A percentile compares a stretch with the other conserved stretches of the same genome.
These are phyloP conservation scores for Candida multigemmis DNA, from an alignment of 805 yeast genomes.

Conservation along the genomic window DNA sequence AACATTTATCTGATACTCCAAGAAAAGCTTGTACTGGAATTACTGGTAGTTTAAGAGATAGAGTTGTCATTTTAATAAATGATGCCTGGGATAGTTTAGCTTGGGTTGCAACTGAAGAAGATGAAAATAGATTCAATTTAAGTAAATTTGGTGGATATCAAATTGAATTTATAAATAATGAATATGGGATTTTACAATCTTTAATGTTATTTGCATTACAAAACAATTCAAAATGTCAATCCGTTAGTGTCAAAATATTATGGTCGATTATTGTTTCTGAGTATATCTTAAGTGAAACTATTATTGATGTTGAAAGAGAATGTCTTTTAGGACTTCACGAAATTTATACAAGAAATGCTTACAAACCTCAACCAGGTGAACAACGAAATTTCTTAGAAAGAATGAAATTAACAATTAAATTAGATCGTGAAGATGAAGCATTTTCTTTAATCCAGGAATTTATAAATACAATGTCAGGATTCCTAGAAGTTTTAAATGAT, in stretches of 20 bases:
- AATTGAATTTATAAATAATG: conserved; percentile 47
- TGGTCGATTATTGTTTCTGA: conserved; percentile 71
- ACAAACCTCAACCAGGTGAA: conserved; percentile 47
- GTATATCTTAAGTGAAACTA: conserved; percentile 46
- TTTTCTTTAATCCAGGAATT: conserved; percentile 39
- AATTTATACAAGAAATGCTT: conserved; percentile 47
- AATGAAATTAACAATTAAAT: conserved; percentile 38
- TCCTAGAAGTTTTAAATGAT: conserved; percentile 56
- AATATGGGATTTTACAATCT: conserved; percentile 53
- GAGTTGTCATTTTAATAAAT: conserved; percentile 46
- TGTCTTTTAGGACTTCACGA: conserved; percentile 57
- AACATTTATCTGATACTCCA: conserved; percentile 65
- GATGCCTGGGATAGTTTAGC: conserved; percentile 73
- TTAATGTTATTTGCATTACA: conserved; percentile 64
- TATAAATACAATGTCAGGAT: conserved; percentile 47
- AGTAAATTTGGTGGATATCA: conserved; percentile 64
- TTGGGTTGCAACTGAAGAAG: conserved; percentile 51
- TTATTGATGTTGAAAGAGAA: conserved; percentile 54
- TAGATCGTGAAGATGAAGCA: conserved; percentile 61
- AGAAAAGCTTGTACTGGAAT: conserved; percentile 59
- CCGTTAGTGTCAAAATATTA: conserved; percentile 53
- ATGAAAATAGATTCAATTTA: conserved; percentile 48
- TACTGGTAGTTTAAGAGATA: conserved; percentile 52
- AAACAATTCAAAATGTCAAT: conserved; percentile 49
- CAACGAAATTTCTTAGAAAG: conserved; percentile 44